These are phyloP conservation scores for Solanum peruvianum DNA, from an alignment of 257 asterid genomes.

Conservation along the genomic window DNA sequence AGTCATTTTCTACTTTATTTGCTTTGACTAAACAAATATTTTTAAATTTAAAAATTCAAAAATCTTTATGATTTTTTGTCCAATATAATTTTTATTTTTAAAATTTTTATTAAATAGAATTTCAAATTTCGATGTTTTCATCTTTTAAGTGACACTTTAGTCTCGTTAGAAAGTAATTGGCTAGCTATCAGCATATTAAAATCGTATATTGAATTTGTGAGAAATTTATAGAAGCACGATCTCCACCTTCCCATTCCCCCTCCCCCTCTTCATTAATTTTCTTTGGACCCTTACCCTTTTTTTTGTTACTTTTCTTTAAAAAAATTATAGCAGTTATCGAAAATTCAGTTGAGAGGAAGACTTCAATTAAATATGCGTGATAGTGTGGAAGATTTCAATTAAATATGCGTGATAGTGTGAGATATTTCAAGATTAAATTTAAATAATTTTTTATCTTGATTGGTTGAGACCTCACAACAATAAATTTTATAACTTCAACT, in stretches of 20 bases:
- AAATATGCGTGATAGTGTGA: neutral
- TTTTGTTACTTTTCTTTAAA: too few relatives aligned
- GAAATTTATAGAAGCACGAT: neutral
- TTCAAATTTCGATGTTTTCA: neutral
- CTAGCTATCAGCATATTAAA: neutral
- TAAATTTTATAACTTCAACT: neutral
- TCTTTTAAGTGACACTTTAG: neutral
- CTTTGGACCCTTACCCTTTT: neutral
- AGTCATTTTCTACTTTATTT: too few relatives aligned
- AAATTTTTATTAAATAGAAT: neutral
- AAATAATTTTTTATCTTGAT: neutral
- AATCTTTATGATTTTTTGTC: neutral
- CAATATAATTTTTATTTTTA: neutral
- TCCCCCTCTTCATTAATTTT: too few relatives aligned
- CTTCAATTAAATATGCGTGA: neutral
- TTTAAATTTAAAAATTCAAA: neutral
- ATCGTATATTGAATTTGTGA: too few relatives aligned
- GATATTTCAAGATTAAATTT: too few relatives aligned
- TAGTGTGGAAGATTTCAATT: too few relatives aligned
- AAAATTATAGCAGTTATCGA: too few relatives aligned
- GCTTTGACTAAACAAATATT: neutral
- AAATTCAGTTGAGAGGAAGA: too few relatives aligned
- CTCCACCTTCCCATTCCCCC: fast-evolving
- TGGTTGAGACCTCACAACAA: neutral
- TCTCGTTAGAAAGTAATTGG: neutral